Evolutionary conservation across 768 basidiomycete species (phyloP), one percentile per base, ranked within the genome.

Genomic region (Lyophyllum semitale): DNA sequence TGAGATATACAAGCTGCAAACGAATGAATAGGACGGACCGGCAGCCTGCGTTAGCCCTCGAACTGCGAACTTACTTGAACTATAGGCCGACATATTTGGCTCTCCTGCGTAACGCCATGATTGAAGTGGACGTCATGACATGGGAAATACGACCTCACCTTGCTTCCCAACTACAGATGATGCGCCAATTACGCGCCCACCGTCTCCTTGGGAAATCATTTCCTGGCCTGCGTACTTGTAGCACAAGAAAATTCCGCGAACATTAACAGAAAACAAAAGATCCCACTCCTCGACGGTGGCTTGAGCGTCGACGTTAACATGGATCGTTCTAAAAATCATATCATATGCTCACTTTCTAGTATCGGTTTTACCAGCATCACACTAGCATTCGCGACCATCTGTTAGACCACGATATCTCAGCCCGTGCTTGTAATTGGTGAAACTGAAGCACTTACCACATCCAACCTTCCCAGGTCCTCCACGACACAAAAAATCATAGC

Each of bases 311-410:
- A 40, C 4, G 23, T 42, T 11, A 42, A 4, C 7, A 42, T 42
- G 41, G 23, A 25, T 23, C 25, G 13, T 25, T 26, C 13, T 4
- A 15, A 23, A 26, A 11, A 9, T 8, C 1, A 44, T 26, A 11
- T 26, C 23, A 27, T 44, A 27, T 2, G 4, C 4, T 26, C 13
- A 57, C 65, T 17, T 52, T 68, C 66, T 62, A 18, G 68, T 66
- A 5, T 59, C 38, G 13, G 69, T 57, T 1, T 54, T 45, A 20
- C 59, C 58, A 1, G 57, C 26, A 5, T 55, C 20, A 71, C 63
- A 1, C 72, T 72, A 3, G 72, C 73, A 48, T 74, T 74, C 13
- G 73, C 72, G 27, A 74, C 70, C 68, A 74, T 70, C 72, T 73
- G 44, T 7, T 15, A 35, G 8, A 35, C 12, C 23, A 12, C 27